Evolutionary conservation across 1,139 yeast genomes (phyloP), one percentile per base, ranked within the genome.

Genomic region (Yamadazyma dushanensis): DNA sequence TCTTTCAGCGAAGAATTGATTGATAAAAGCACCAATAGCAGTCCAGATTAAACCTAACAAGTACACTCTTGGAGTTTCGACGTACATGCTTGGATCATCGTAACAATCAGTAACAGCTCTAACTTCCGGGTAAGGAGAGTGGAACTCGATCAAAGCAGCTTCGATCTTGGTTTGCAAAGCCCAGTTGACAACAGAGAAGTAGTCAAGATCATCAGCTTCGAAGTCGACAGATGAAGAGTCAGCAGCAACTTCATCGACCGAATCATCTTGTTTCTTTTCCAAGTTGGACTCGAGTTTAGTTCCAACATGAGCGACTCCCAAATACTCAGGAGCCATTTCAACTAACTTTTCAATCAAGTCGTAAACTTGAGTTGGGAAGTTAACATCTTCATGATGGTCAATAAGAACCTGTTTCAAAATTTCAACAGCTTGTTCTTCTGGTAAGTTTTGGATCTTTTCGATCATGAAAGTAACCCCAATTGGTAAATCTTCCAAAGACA

Each of bases 61-160:
- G 33, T 79, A 80, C 5, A 78, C 75, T 51, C 84, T 66, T 30
- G 73, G 47, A 2, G 83, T 78, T 54, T 80, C 85, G 42, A 69
- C 64, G 5, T 76, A 73, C 21, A 65, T 54, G 2, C 47, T 49
- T 2, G 72, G 70, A 45, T 78, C 80, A 50, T 78, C 83, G 30
- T 55, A 57, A 13, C 80, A 76, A 34, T 70, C 72, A 19, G 79
- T 64, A 20, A 77, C 74, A 8, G 85, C 67, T 43, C 87, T 65
- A 6, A 80, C 83, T 53, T 80, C 85, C 3, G 81, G 76, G 51
- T 80, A 80, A 1, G 83, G 82, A 1, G 83, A 78, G 53, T 70
- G 73, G 49, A 60, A 78, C 35, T 71, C 62, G 31, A 74, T 57
- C 33, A 79, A 50, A 18, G 67, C 69, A 2, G 80, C 81, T 36